These are phyloP conservation scores for Paecilomyces variotii DNA, from an alignment of 2,329 filamentous ascomycete genomes.

Conservation along the genomic window DNA sequence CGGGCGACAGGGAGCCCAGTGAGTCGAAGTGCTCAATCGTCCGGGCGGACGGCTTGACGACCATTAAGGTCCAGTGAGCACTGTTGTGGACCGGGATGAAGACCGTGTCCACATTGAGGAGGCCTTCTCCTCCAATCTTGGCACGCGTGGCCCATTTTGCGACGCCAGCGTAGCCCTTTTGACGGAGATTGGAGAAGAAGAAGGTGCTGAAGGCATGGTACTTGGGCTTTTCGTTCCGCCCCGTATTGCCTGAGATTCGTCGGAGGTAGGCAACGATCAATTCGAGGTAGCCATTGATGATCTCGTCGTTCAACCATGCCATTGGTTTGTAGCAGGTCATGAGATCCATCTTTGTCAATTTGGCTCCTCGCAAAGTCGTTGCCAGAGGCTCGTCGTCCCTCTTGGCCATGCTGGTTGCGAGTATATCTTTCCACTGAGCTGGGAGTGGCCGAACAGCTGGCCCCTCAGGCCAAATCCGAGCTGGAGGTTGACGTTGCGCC, in stretches of 20 bases:
- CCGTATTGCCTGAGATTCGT: conserved; percentile 22
- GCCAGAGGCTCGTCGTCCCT: conserved; percentile 19
- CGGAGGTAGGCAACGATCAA: conserved; percentile 34
- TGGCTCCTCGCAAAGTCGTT: conserved; percentile 26
- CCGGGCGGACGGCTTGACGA: conserved; percentile 34
- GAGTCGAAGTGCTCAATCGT: conserved; percentile 44
- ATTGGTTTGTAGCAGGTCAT: conserved; percentile 25
- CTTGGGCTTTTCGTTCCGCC: conserved; percentile 26
- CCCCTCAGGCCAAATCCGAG: conserved; percentile 17
- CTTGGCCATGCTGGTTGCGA: conserved; percentile 22
- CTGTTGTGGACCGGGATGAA: conserved; percentile 41
- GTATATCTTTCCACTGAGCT: conserved; percentile 25
- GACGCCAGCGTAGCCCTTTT: conserved; percentile 33
- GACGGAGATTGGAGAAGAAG: conserved; percentile 36
- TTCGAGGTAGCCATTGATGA: conserved; percentile 39
- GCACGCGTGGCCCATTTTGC: conserved; percentile 37
- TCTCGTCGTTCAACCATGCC: conserved; percentile 40
- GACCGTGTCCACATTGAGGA: conserved; percentile 39
- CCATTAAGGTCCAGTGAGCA: conserved; percentile 42
- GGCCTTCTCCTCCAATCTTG: conserved; percentile 37
- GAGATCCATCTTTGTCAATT: conserved; percentile 28
- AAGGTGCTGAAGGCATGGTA: conserved; percentile 39
- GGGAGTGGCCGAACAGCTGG: conserved; percentile 29
- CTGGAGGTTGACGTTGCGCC: conserved; percentile 5
- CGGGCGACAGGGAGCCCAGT: conserved; percentile 24